phyloP scores from a whole-genome alignment of 495 filamentous ascomycete species.

The Parathielavia hyrcaniae region DNA sequence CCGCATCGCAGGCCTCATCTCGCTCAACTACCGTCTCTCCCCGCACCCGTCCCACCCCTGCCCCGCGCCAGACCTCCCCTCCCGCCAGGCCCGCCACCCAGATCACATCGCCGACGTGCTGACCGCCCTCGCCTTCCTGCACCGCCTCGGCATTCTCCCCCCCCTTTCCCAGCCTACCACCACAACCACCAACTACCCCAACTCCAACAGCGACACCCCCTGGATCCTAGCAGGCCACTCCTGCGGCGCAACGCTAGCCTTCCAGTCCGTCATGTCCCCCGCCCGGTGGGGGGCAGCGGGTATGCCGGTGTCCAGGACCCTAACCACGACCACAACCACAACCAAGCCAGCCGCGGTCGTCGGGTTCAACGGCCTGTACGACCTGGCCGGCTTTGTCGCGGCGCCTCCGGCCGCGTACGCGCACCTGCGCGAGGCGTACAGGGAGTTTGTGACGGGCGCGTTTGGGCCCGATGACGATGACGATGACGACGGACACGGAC shows the following conservation, averaged over 20 bases:
- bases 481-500: no score
- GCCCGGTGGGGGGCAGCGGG: constrained; percentile 16
- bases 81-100: constrained; percentile 54
- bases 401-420: constrained; percentile 30
- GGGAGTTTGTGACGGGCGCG: constrained; percentile 53
- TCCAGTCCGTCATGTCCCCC: constrained; percentile 56
- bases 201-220: not conserved
- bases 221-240: constrained; percentile 68
- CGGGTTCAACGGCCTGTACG: constrained; percentile 60
- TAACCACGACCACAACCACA: no score
- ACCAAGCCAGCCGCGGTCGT: constrained; percentile 27
- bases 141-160: constrained; percentile 33
- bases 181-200: no score
- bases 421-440: constrained; percentile 49
- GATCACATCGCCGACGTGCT: constrained; percentile 68
- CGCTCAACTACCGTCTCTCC: constrained; percentile 75
- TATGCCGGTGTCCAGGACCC: no score
- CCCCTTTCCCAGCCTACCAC: no score
- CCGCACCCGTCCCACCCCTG: constrained; percentile 53
- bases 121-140: constrained; percentile 55
- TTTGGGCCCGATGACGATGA: constrained; percentile 53
- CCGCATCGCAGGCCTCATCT: constrained; percentile 57
- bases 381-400: constrained; percentile 46
- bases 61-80: constrained; percentile 21
- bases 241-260: constrained; percentile 66